Base-by-base conservation (phyloP, 257 asterid species). In the Nicotiana tomentosiformis region DNA sequence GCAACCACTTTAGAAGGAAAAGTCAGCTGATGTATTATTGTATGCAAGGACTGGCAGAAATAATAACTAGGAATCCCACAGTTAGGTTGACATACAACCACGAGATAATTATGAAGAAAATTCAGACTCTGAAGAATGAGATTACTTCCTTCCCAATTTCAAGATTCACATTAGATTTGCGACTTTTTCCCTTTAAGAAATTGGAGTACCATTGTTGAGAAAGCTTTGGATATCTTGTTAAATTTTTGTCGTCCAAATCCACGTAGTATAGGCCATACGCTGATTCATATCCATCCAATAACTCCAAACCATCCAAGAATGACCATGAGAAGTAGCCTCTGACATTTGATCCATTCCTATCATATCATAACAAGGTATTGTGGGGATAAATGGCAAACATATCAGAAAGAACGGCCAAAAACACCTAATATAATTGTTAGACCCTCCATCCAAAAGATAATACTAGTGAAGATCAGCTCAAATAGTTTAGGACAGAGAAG, bases 301-400 rank as follows among this genome's bases (percentile, higher is more conserved):
- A 7, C 87, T 92, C 95, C n/a, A 91, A 77, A 53, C 92, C 90
- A 56, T 92, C 97, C 55, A 91, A 80, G 89, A 92, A 88, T 2
- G 93, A 49, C 97, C 97, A 92, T 3, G 12, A 46, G 66, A 90
- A 87, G 86, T 92, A 92, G 35, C 93, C 95, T 82, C 76, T 85
- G 3, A 82, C 76, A 83, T 89, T 84, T 17, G 95, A 85, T 65
- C 94, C 97, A 69, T 91, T 88, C 84, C 97, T 92, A 68, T 10
- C 61, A 61, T 1, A n/a, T 30, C 35, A 85, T 18, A 53, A 23
- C 10, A 18, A 51, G 7, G 69, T 9, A 46, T 18, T 6, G 32
- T 17, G 10, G 64, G 49, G 2, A 76, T 49, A 17, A 23, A 53
- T 29, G 66, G 37, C 55, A 8, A 37, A 35, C 51, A 5, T 32